A percentile compares a stretch with the other conserved stretches of the same genome.
Conservation (phyloP, 805 yeast genomes). For the Scheffersomyces ergatensis region DNA sequence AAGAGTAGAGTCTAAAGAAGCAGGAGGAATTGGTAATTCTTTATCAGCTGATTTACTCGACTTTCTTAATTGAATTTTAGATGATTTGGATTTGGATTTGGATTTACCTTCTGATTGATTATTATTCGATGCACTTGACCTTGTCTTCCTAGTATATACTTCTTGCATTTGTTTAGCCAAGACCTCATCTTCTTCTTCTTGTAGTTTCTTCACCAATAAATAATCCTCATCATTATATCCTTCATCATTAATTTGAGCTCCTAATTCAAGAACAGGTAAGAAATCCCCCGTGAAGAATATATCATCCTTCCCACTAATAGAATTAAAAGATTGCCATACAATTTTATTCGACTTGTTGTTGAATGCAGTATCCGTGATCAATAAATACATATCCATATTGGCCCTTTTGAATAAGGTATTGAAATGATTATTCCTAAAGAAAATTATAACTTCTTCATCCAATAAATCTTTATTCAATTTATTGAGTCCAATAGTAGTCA, state of each 20-base stretch:
- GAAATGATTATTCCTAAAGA: conserved; percentile 91
- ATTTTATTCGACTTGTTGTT: conserved; percentile 39
- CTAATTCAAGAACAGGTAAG: conserved; percentile 38
- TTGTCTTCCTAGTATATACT: conserved; percentile 16
- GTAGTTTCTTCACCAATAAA: conserved; percentile 45
- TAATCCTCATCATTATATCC: conserved; percentile 18
- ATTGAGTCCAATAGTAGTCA: conserved; percentile 65
- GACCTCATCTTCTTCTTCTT: conserved; percentile 55
- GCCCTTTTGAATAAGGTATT: conserved; percentile 60
- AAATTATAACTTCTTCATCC: conserved; percentile 58
- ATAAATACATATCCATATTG: conserved; percentile 49
- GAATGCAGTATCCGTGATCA: conserved; percentile 77
- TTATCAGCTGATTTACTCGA: conserved; percentile 1
- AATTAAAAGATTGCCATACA: conserved; percentile 79
- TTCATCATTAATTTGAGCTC: conserved; percentile 4
- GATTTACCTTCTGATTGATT: no score
- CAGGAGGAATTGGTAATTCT: not conserved
- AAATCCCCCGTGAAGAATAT: conserved; percentile 67
- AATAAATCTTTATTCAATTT: conserved; percentile 43
- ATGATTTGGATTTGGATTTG: no score
- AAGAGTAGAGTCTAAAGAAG: not conserved
- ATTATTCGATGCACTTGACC: not conserved
- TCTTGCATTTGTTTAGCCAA: conserved; percentile 47
- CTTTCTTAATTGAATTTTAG: no score
- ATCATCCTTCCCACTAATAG: conserved; percentile 69